Base-by-base conservation (phyloP, 225 moss, liverwort and hornwort species). In the Sphagnum contortum region DNA sequence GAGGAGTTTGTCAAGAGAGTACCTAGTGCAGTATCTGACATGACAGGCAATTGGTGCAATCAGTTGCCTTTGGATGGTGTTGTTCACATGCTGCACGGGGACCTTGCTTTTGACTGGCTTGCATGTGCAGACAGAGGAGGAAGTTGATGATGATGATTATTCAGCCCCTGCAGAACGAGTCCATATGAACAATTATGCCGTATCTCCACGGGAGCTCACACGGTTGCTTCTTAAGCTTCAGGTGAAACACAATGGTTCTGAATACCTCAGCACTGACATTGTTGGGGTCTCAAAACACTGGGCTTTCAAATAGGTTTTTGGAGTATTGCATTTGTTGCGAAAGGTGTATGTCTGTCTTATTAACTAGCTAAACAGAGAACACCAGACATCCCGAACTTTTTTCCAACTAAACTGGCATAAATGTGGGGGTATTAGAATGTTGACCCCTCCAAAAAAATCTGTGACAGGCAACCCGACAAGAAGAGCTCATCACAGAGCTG, bases 31-130 rank as follows among this genome's bases (percentile, higher is more conserved):
- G 29, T 29, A 29, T 29, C 29, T 29, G 29, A 29, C 29, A 29
- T 29, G 64, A 4, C n/a, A 6, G 64, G 64, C 45, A 29, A 6
- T 55, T 66, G 56, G 54, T 54, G 60, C 79, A 29, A 29, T 29
- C 29, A 86, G 82, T 49, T 82, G 70, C 82, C 82, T 63, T 68
- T 86, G 73, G 86, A 86, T 66, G 75, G 75, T 47, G 65, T 75
- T 48, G 77, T 77, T 5, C 70, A 74, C 11, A 64, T 86, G 51
- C 76, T 82, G 55, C 75, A 71, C 58, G 86, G 82, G 55, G 86
- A 86, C 66, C 53, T 86, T 12, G 76, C 68, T 29, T 66, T 74
- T 71, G 60, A 57, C 55, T 60, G 82, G 82, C 13, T 58, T 86
- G 47, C 86, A 77, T 72, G 82, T 72, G 44, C 65, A 69, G 12